Evolutionary conservation across 2,329 filamentous ascomycete species (phyloP).

Genomic region (Nannizzia gypsea): DNA sequence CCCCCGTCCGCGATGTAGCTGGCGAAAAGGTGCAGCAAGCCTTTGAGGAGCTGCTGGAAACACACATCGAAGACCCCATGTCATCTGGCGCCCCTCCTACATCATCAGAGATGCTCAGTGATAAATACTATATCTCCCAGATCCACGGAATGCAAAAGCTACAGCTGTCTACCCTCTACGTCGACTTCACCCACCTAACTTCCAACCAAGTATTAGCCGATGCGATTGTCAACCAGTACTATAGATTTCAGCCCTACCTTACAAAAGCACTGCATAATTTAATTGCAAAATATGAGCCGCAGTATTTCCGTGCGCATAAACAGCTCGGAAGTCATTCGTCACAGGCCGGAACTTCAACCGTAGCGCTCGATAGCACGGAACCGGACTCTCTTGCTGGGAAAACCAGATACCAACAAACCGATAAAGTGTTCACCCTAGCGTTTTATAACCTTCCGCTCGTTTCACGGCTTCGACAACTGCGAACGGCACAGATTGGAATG

Average conservation of each 20-base stretch:
- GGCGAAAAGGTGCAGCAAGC: constrained; percentile 51
- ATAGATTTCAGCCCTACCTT: constrained; percentile 87
- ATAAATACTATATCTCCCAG: constrained; percentile 57
- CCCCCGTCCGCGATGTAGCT: constrained; percentile 48
- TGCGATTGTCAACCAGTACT: constrained; percentile 82
- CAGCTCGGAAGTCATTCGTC: constrained; percentile 62
- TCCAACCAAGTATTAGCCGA: constrained; percentile 69
- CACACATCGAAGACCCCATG: constrained; percentile 46
- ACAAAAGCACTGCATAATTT: constrained; percentile 80
- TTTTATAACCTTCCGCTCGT: constrained; percentile 89
- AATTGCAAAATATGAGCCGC: constrained; percentile 85
- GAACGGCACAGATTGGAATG: constrained; percentile 82
- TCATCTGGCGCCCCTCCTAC: constrained; percentile 41
- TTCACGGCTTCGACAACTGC: constrained; percentile 70
- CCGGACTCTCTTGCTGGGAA: constrained; percentile 49
- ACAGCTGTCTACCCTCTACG: constrained; percentile 53
- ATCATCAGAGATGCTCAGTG: constrained; percentile 43
- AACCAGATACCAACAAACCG: constrained; percentile 85
- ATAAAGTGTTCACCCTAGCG: constrained; percentile 86
- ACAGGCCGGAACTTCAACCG: constrained; percentile 53
- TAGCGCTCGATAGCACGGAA: constrained; percentile 47
- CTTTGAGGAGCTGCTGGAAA: constrained; percentile 54
- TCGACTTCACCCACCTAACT: constrained; percentile 65
- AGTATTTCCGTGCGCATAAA: constrained; percentile 86
- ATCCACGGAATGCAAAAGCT: constrained; percentile 52